Conservation (phyloP, 2,329 filamentous ascomycete species). For the Aureobasidium sp. region DNA sequence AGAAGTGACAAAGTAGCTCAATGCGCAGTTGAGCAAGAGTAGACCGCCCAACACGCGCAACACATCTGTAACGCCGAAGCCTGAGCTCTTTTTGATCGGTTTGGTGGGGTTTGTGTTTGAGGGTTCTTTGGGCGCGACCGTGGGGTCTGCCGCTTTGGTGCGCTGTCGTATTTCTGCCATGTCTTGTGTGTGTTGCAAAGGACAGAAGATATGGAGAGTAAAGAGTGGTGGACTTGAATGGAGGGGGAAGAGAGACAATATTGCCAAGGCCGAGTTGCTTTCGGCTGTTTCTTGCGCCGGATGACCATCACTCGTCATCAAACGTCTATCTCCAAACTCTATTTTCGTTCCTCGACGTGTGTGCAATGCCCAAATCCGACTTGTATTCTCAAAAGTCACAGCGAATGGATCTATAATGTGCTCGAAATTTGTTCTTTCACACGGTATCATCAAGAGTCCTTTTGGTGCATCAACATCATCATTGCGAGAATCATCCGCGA, state of each 20-base stretch:
- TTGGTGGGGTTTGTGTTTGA: background rate
- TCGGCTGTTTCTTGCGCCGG: background rate
- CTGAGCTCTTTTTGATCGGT: background rate
- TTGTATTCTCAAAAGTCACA: background rate
- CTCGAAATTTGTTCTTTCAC: background rate
- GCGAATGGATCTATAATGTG: background rate
- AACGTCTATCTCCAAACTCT: conserved; percentile 5
- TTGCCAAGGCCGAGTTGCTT: conserved; percentile 11
- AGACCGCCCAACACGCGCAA: conserved; percentile 30
- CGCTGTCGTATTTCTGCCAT: conserved; percentile 12
- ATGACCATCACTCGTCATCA: background rate
- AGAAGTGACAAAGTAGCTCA: conserved; percentile 34
- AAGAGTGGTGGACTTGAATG: background rate
- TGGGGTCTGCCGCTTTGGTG: background rate
- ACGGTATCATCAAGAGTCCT: no score
- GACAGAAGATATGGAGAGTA: background rate
- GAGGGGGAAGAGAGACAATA: background rate
- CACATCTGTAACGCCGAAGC: conserved; percentile 23
- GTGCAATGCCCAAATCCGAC: background rate
- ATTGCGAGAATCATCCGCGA: background rate
- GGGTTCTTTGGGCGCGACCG: background rate
- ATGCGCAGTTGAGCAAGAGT: conserved; percentile 29
- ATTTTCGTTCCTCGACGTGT: background rate
- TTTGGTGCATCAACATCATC: background rate
- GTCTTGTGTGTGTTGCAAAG: background rate